These are phyloP conservation scores for Symmetrospora coprosmae DNA, from an alignment of 768 basidiomycete species.

Conservation along the genomic window DNA sequence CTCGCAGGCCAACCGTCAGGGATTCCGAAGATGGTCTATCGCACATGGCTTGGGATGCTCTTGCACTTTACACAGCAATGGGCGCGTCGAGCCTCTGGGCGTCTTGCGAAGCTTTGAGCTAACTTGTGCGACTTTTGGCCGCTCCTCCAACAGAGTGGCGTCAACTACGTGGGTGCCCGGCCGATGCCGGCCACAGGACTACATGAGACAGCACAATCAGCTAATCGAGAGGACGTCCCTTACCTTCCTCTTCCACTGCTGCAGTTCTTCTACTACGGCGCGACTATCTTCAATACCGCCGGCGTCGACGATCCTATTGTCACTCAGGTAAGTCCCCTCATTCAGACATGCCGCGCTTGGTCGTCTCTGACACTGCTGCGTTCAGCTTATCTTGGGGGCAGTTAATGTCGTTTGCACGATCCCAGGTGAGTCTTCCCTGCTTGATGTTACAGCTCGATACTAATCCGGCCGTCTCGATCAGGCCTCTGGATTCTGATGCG, in stretches of 20 bases:
- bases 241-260: not conserved
- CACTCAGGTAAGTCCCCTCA: constrained; percentile 61
- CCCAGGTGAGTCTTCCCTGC: no score
- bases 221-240: no score
- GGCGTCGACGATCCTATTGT: constrained; percentile 54
- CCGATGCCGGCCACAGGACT: no score
- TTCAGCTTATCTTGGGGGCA: constrained; percentile 54
- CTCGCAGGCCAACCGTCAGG: no score
- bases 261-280: constrained; percentile 46
- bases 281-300: constrained; percentile 53
- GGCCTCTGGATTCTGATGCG: constrained; percentile 59
- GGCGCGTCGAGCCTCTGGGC: no score
- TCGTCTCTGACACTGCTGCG: no score
- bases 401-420: constrained; percentile 58
- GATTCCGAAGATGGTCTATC: constrained; percentile 52
- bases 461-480: no score
- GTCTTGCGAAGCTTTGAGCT: no score
- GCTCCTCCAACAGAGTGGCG: constrained; percentile 18
- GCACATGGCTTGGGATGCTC: constrained; percentile 42
- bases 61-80: constrained; percentile 60
- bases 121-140: constrained; percentile 40
- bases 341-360: no score
- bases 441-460: no score
- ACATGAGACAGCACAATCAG: no score
- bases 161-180: not conserved